phyloP scores from a whole-genome alignment of 495 filamentous ascomycete genomes.

The Talaromyces ruber region DNA sequence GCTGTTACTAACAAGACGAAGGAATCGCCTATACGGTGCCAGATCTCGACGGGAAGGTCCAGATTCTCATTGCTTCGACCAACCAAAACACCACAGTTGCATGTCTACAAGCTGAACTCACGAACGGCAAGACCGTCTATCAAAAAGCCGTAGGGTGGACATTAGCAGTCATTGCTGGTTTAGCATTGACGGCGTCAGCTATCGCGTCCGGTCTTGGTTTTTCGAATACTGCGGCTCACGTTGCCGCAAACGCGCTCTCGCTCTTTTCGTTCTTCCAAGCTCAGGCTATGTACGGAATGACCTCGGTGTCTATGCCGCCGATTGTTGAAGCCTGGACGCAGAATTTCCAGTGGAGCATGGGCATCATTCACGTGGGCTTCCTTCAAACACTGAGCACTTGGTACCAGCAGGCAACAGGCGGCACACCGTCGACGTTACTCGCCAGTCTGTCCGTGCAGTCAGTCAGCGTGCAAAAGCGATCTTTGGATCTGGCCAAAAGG shows the following conservation, averaged over 20 bases:
- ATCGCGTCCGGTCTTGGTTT: slow-evolving; percentile 63
- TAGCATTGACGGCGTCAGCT: slow-evolving; percentile 64
- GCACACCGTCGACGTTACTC: slow-evolving; percentile 68
- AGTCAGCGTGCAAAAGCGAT: slow-evolving; percentile 68
- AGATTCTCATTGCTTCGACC: slow-evolving; percentile 57
- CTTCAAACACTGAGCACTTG: slow-evolving; percentile 73
- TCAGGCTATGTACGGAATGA: slow-evolving; percentile 76
- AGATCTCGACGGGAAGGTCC: slow-evolving; percentile 70
- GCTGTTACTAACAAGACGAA: background rate
- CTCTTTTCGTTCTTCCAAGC: slow-evolving; percentile 87
- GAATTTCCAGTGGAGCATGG: slow-evolving; percentile 88
- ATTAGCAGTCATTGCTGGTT: slow-evolving; percentile 64
- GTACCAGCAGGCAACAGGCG: slow-evolving; percentile 82
- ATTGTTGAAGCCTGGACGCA: slow-evolving; percentile 81
- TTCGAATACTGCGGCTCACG: slow-evolving; percentile 85
- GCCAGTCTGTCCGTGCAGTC: slow-evolving; percentile 58
- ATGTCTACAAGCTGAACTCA: slow-evolving; percentile 72
- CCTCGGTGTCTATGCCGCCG: slow-evolving; percentile 61
- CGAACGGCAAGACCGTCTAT: slow-evolving; percentile 78
- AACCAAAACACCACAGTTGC: slow-evolving; percentile 50
- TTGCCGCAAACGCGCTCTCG: slow-evolving; percentile 74
- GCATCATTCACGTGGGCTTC: slow-evolving; percentile 72
- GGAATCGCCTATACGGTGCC: slow-evolving; percentile 53
- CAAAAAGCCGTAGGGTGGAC: slow-evolving; percentile 73
- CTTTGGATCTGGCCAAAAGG: slow-evolving; percentile 27